Percentiles rank a stretch among this genome's conserved stretches.
Conservation (phyloP, 140 eudicot species). For the Bidens hawaiensis region DNA sequence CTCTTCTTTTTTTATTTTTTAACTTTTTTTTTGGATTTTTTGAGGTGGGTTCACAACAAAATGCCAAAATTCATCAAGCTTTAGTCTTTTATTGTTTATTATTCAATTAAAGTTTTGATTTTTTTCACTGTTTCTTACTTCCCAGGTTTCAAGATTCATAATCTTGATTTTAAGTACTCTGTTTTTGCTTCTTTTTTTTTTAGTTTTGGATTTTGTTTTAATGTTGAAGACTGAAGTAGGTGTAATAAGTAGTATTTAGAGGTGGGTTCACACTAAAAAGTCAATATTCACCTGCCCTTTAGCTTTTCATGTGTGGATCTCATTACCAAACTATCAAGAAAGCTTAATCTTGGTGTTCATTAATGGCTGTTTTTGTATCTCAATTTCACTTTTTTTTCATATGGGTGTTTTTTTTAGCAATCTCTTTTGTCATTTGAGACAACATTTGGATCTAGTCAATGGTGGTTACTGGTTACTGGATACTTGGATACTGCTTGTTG, state of each 20-base stretch:
- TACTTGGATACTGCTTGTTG: conserved; percentile 21
- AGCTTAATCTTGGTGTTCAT: conserved; percentile 18
- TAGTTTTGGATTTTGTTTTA: conserved; percentile 15
- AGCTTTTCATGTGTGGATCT: conserved; percentile 45
- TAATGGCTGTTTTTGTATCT: conserved; percentile 21
- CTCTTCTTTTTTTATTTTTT: not conserved
- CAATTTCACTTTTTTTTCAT: conserved; percentile 20
- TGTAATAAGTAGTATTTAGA: conserved; percentile 6
- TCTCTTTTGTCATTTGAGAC: not conserved
- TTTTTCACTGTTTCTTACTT: not conserved
- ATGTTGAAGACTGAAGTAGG: conserved; percentile 11
- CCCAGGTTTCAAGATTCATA: not conserved
- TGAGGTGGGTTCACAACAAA: conserved; percentile 17
- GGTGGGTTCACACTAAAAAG: conserved; percentile 31
- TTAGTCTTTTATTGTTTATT: too few species aligned
- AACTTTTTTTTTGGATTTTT: conserved; percentile 14
- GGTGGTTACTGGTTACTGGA: too few species aligned
- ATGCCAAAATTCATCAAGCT: conserved; percentile 54
- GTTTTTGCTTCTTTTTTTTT: conserved; percentile 1
- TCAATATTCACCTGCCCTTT: conserved; percentile 41
- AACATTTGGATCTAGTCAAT: conserved; percentile 26
- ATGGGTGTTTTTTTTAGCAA: conserved; percentile 24
- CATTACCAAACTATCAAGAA: conserved; percentile 16
- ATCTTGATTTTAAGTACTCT: conserved; percentile 12
- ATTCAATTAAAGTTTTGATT: too few species aligned